These are phyloP conservation scores for Paraconiothyrium brasiliense DNA, from an alignment of 2,329 filamentous ascomycete species.

Conservation along the genomic window DNA sequence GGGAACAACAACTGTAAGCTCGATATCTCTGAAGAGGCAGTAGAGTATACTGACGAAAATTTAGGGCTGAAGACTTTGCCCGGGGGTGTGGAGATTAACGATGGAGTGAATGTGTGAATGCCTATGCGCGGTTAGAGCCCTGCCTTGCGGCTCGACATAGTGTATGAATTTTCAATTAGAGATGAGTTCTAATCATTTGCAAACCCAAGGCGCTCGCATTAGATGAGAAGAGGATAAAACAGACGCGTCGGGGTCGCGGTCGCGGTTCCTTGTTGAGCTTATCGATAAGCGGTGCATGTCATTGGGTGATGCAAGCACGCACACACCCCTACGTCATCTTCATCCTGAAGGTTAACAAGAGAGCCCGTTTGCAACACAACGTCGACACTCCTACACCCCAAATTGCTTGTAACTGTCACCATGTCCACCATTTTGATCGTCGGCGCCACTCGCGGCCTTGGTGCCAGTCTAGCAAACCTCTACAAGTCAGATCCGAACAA, in stretches of 20 bases:
- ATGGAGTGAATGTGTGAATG: constrained; percentile 19
- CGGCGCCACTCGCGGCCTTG: constrained; percentile 74
- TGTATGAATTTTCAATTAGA: neutral
- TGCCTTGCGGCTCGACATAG: neutral
- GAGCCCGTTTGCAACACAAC: neutral
- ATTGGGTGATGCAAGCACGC: neutral
- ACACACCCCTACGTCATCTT: constrained; percentile 9
- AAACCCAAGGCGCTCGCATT: neutral
- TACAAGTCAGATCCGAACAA: constrained; percentile 61
- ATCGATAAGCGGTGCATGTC: constrained; percentile 10
- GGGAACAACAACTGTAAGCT: constrained; percentile 32
- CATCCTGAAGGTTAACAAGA: neutral
- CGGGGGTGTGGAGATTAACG: constrained; percentile 33
- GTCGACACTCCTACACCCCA: neutral
- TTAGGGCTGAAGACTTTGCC: constrained; percentile 32
- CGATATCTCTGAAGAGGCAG: neutral
- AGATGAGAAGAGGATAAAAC: neutral
- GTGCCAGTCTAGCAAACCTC: constrained; percentile 66
- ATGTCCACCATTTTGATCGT: constrained; percentile 66
- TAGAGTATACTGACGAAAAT: constrained; percentile 4
- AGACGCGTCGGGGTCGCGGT: neutral
- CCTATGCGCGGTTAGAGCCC: neutral
- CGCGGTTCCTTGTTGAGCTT: neutral
- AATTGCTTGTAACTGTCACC: neutral
- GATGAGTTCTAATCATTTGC: neutral